These are phyloP conservation scores for Aspergillus ochraceoroseus DNA, from an alignment of 2,329 filamentous ascomycete genomes.

Conservation along the genomic window DNA sequence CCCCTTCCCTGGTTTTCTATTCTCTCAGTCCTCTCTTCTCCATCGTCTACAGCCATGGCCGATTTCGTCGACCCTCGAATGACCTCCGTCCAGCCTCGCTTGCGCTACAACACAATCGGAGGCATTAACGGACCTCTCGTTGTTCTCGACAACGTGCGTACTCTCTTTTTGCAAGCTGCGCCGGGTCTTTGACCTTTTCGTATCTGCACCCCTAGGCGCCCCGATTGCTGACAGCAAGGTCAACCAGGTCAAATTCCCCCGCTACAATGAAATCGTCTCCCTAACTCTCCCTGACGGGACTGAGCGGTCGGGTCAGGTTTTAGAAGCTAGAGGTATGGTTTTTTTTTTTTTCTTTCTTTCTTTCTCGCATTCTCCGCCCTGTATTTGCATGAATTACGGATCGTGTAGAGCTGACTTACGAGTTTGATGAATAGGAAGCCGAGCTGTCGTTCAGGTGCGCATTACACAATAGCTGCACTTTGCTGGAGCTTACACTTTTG, in stretches of 20 bases:
- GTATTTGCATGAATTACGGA: background rate
- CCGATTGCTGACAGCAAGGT: conserved; percentile 17
- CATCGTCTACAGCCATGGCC: conserved; percentile 31
- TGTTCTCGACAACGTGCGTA: conserved; percentile 86
- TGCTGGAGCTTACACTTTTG: conserved; percentile 10
- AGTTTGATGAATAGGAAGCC: conserved; percentile 59
- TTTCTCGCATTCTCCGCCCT: too few species aligned
- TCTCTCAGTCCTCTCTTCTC: conserved; percentile 1
- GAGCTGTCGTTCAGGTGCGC: conserved; percentile 87
- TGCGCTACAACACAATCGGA: conserved; percentile 97
- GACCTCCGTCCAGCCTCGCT: conserved; percentile 59
- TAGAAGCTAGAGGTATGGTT: conserved; percentile 84
- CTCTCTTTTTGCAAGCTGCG: background rate
- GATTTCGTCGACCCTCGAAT: conserved; percentile 45
- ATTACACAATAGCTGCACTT: conserved; percentile 10
- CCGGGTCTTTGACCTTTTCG: background rate
- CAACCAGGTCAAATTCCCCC: conserved; percentile 85
- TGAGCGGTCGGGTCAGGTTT: conserved; percentile 86
- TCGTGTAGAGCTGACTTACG: conserved; percentile 18
- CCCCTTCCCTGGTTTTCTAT: conserved; percentile 17
- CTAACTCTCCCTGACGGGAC: conserved; percentile 94
- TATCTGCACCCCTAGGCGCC: background rate
- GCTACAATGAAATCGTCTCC: conserved; percentile 96
- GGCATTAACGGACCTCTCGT: conserved; percentile 97
- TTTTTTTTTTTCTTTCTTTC: background rate